These are phyloP conservation scores for Rugonectria rugulosa DNA, from an alignment of 2,329 filamentous ascomycete genomes.

Conservation along the genomic window DNA sequence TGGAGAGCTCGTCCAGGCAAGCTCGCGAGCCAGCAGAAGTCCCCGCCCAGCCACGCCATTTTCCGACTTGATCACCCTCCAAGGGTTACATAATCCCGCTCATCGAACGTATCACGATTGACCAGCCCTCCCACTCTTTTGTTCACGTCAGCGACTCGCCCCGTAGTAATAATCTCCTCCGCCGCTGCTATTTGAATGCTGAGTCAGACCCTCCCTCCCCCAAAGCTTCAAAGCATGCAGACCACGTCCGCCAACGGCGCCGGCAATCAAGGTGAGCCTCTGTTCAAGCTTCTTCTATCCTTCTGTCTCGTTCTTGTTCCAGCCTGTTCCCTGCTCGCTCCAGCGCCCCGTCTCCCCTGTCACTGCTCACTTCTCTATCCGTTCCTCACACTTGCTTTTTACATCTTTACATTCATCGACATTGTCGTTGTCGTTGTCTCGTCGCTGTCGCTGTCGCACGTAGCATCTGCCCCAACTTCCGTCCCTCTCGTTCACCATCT, in stretches of 20 bases:
- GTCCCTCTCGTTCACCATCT: slow-evolving; percentile 5
- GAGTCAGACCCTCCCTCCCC: slow-evolving; percentile 43
- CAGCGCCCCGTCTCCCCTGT: slow-evolving; percentile 1
- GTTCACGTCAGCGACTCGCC: slow-evolving; percentile 38
- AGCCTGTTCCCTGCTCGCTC: slow-evolving; percentile 14
- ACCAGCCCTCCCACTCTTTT: slow-evolving; percentile 36
- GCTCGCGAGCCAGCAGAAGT: slow-evolving; percentile 7
- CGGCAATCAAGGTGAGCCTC: slow-evolving; percentile 43
- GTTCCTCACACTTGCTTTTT: background rate
- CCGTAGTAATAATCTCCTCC: slow-evolving; percentile 41
- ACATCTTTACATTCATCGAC: background rate
- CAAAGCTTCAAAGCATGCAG: slow-evolving; percentile 42
- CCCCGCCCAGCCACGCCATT: slow-evolving; percentile 41
- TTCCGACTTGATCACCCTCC: slow-evolving; percentile 35
- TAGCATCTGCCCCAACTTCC: slow-evolving; percentile 2
- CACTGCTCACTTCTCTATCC: slow-evolving; percentile 5
- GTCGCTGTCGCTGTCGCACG: too few relatives aligned
- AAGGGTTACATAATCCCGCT: slow-evolving; percentile 41
- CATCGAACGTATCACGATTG: slow-evolving; percentile 33
- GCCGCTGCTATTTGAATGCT: slow-evolving; percentile 42
- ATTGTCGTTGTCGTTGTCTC: too few relatives aligned
- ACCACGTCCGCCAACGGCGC: slow-evolving; percentile 44
- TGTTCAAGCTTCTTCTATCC: slow-evolving; percentile 31
- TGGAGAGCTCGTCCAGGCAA: slow-evolving; percentile 23
- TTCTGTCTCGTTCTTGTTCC: slow-evolving; percentile 11